Percentiles rank a stretch among this genome's conserved stretches.
Evolutionary conservation across 2,329 filamentous ascomycete species (phyloP).

Genomic region (Penicillium sp.): DNA sequence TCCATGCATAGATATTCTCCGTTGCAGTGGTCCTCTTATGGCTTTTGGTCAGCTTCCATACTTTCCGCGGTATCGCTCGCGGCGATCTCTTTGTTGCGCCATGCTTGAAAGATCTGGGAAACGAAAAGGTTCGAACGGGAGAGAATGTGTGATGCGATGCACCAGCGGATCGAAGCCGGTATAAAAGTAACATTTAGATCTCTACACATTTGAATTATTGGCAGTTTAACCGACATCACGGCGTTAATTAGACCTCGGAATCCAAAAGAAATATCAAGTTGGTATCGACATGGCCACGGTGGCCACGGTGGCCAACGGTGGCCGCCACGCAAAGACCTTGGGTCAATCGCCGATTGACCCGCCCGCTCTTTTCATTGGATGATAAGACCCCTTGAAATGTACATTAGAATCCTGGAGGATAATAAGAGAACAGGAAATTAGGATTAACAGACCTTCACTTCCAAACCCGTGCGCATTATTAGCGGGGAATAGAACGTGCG

Average conservation of each 20-base stretch:
- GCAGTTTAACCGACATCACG: neutral
- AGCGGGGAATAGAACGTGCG: neutral
- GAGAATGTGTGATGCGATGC: conserved; percentile 3
- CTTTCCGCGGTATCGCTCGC: neutral
- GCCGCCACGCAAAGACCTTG: neutral
- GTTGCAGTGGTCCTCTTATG: conserved; percentile 58
- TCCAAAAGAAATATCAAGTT: neutral
- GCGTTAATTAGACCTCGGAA: no score
- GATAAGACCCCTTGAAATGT: neutral
- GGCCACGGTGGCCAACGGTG: no score
- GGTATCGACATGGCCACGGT: no score
- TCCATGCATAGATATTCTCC: conserved; percentile 17
- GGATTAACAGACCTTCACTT: neutral
- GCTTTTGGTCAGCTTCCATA: conserved; percentile 52
- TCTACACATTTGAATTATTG: neutral
- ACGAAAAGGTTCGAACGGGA: neutral
- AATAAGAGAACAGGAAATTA: neutral
- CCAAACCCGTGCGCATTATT: neutral
- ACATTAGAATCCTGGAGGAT: neutral
- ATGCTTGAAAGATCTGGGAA: conserved; percentile 18
- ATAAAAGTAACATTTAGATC: neutral
- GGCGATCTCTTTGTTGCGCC: conserved; percentile 23
- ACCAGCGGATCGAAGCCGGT: neutral
- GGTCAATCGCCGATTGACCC: conserved; percentile 1
- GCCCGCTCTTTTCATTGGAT: neutral